Percentiles rank a stretch among this genome's conserved stretches.
Conservation (phyloP, 2,329 filamentous ascomycete species). For the Monilinia fructicola region DNA sequence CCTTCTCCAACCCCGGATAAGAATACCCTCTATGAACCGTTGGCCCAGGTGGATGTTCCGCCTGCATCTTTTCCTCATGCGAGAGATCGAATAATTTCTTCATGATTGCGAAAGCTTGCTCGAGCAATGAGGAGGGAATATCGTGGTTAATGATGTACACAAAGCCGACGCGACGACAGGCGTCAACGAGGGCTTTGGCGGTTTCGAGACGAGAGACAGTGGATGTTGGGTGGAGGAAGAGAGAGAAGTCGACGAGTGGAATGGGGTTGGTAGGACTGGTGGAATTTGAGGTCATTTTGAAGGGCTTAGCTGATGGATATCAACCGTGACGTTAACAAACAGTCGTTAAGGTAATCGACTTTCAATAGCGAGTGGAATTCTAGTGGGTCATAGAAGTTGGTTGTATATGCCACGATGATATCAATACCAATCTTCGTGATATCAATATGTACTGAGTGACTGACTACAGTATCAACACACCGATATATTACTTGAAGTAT, state of each 20-base stretch:
- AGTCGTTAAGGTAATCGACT: too few species aligned
- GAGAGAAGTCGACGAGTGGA: constrained; percentile 35
- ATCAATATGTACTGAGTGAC: not conserved
- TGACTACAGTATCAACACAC: not conserved
- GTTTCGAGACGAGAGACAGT: constrained; percentile 38
- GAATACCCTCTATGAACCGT: constrained; percentile 56
- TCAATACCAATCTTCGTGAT: not conserved
- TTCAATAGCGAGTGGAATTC: too few species aligned
- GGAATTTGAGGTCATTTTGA: not conserved
- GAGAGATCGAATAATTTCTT: constrained; percentile 48
- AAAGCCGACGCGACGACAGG: constrained; percentile 48
- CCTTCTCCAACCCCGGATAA: constrained; percentile 54
- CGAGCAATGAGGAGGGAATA: constrained; percentile 43
- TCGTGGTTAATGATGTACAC: constrained; percentile 51
- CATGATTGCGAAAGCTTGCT: constrained; percentile 47
- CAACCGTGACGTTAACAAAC: not conserved
- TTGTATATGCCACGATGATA: not conserved
- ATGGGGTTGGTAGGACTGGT: constrained; percentile 17
- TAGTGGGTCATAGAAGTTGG: not conserved
- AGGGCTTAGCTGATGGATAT: not conserved
- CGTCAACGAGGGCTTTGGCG: constrained; percentile 45
- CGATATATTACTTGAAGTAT: not conserved
- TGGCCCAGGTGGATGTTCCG: constrained; percentile 50
- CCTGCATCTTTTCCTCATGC: constrained; percentile 48
- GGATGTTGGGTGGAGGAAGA: constrained; percentile 26